Conservation (phyloP, 129 eudicot species). For the Flaveria sonorensis region DNA sequence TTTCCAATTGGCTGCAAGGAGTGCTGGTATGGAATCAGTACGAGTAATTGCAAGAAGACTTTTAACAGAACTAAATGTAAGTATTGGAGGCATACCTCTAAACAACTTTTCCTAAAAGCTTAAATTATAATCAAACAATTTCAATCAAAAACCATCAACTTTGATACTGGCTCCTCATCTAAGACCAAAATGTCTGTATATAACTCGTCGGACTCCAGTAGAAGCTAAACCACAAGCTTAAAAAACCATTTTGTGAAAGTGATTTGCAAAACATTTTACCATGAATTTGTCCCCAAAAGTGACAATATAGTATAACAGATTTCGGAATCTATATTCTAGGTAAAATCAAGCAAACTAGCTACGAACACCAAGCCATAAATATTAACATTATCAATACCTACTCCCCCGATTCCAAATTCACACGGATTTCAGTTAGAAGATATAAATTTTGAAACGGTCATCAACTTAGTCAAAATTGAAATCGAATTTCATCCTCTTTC, state of each 20-base stretch:
- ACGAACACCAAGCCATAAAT: neutral
- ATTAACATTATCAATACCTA: neutral
- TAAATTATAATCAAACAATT: too few species aligned
- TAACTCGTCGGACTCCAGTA: neutral
- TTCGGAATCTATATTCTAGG: neutral
- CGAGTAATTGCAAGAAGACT: neutral
- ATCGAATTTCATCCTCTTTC: neutral
- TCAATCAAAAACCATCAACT: too few species aligned
- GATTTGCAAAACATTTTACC: neutral
- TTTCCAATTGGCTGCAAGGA: neutral
- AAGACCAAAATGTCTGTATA: neutral
- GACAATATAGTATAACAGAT: neutral
- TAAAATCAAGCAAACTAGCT: neutral
- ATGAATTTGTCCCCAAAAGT: neutral
- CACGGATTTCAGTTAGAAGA: too few species aligned
- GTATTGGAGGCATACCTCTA: too few species aligned
- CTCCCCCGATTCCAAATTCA: neutral
- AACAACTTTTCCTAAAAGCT: too few species aligned
- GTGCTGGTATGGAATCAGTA: neutral
- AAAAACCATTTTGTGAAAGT: neutral
- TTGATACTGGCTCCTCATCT: too few species aligned
- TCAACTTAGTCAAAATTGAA: neutral
- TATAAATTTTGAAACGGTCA: too few species aligned
- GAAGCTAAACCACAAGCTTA: neutral
- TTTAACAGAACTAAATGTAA: too few species aligned